phyloP scores from a whole-genome alignment of 768 basidiomycete species.

The Omphalotus guepiniiformis region DNA sequence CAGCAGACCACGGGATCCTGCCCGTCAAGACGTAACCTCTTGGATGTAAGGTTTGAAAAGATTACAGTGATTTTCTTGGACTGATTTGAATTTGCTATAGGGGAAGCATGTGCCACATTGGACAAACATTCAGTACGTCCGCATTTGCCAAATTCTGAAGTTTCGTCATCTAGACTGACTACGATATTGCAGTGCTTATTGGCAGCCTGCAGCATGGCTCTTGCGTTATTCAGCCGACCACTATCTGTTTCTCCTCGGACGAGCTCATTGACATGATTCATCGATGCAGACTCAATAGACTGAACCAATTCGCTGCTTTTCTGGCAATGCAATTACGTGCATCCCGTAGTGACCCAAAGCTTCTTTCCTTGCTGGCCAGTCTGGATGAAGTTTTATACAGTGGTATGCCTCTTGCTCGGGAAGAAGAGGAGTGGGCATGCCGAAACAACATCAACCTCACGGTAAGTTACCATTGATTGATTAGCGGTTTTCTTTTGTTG shows the following conservation, averaged over 20 bases:
- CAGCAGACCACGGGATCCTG: constrained; percentile 41
- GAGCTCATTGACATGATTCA: constrained; percentile 52
- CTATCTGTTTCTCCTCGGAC: constrained; percentile 46
- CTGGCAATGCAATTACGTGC: constrained; percentile 44
- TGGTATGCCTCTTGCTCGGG: constrained; percentile 45
- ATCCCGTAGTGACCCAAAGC: constrained; percentile 40
- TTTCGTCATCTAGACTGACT: constrained; percentile 11
- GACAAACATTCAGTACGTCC: constrained; percentile 47
- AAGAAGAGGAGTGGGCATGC: constrained; percentile 52
- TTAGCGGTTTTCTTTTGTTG: neutral
- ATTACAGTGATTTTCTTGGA: neutral
- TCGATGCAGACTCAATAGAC: constrained; percentile 47
- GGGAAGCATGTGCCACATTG: constrained; percentile 60
- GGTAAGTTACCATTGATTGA: constrained; percentile 25
- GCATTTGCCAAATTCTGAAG: constrained; percentile 11
- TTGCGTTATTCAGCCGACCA: constrained; percentile 55
- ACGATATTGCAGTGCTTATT: constrained; percentile 34
- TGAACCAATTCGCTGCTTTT: constrained; percentile 55
- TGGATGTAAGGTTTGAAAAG: constrained; percentile 51
- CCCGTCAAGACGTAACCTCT: constrained; percentile 62
- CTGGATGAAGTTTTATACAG: constrained; percentile 48
- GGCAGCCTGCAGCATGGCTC: constrained; percentile 51
- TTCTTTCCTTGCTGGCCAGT: constrained; percentile 38
- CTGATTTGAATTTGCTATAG: constrained; percentile 21
- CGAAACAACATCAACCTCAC: constrained; percentile 40